Base-by-base conservation (phyloP, 192 early-diverging fungal genomes). In the Oehlia diaphana region DNA sequence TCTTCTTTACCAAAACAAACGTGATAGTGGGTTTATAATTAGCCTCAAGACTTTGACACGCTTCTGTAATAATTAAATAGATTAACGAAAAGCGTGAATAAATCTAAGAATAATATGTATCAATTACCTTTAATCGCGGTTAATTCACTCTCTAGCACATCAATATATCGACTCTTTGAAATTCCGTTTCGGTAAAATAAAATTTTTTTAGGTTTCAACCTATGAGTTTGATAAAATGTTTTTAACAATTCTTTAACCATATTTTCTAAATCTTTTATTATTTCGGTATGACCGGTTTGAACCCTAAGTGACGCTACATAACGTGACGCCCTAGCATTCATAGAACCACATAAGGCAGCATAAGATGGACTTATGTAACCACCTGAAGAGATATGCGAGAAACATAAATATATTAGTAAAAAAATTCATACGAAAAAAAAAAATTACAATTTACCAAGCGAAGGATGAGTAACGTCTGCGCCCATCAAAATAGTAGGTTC, bases 131-230 rank as follows among this genome's bases (percentile, higher is more conserved):
- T 81, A 42, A 94, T 87, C 14, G 92, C 91, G 1, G 66, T 90
- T 8, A 97, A 84, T 81, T 99, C 97, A 26, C 77, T 83, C n/a
- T 90, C 83, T 19, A 94, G 77, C 0, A 97, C 94, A 63, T 92
- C 77, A 77, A 96, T 26, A 26, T 26, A 96, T 83, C 97, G 95
- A 2, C 93, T 91, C 53, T 99, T 96, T 4, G 94, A 94, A 23
- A 97, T 91, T 49, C 95, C 95, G 80, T 97, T 95, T 75, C 96
- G 93, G 82, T 95, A 97, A 81, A 96, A 94, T 2, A 97, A 23
- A 72, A 97, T 94, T 31, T 92, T 88, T 61, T 82, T 74, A 0
- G 96, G 96, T 73, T 94, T 92, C 69, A 93, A 85, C 50, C 93
- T 88, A 81, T 82, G 83, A 69, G 82, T 77, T 71, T 89, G 84